These are phyloP conservation scores for Aspergillus thermomutatus DNA, from an alignment of 2,329 filamentous ascomycete species.

Conservation along the genomic window DNA sequence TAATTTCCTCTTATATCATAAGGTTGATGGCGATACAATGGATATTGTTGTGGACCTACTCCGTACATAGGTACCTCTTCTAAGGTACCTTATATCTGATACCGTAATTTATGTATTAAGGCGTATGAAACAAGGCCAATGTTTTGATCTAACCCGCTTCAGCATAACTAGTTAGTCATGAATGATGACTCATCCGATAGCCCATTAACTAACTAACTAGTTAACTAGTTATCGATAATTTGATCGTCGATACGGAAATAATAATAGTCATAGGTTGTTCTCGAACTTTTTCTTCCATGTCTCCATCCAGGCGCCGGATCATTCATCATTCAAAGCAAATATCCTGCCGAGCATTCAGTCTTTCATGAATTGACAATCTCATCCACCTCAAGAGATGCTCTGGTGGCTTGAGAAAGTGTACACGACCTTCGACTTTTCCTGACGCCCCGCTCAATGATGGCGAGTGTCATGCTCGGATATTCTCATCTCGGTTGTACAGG, in stretches of 20 bases:
- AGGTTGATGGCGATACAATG: not conserved
- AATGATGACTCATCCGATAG: not conserved
- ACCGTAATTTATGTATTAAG: not conserved
- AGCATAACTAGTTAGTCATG: not conserved
- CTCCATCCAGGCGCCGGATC: not conserved
- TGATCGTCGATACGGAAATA: not conserved
- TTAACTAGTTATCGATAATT: too few relatives aligned
- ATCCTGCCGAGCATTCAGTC: not conserved
- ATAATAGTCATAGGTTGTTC: not conserved
- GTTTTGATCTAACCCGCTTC: not conserved
- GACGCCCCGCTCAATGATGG: slow-evolving; percentile 13
- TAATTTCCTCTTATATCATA: not conserved
- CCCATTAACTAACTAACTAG: too few relatives aligned
- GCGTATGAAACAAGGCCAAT: not conserved
- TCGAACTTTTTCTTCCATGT: not conserved
- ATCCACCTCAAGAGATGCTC: not conserved
- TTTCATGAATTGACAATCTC: not conserved
- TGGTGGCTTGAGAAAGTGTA: not conserved
- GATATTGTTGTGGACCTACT: too few relatives aligned
- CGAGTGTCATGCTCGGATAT: slow-evolving; percentile 15
- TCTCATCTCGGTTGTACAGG: not conserved
- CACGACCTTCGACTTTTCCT: slow-evolving; percentile 3
- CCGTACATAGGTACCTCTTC: too few relatives aligned
- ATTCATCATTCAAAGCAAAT: not conserved
- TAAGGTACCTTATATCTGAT: too few relatives aligned